phyloP scores from a whole-genome alignment of 345 rosid species.

The Citrus maxima region DNA sequence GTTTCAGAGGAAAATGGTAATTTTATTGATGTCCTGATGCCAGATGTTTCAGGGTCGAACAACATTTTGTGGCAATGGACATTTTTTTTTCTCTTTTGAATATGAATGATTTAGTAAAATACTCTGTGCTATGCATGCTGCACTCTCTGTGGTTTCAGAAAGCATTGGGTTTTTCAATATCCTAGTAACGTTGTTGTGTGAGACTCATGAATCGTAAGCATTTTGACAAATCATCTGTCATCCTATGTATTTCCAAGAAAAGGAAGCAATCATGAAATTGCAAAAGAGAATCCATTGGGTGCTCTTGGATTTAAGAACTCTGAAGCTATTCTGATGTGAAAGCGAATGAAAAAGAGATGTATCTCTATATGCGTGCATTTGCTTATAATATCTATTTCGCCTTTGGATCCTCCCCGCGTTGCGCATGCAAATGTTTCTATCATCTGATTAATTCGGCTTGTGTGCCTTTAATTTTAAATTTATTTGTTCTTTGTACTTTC shows the following conservation, averaged over 20 bases:
- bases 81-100: not conserved
- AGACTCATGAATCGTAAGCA: not conserved
- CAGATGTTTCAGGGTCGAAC: not conserved
- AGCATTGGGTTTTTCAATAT: not conserved
- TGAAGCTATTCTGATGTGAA: not conserved
- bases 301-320: not conserved
- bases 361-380: not conserved
- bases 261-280: not conserved
- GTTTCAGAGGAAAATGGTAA: not conserved
- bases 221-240: not conserved
- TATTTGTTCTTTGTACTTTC: conserved; percentile 5
- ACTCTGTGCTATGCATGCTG: not conserved
- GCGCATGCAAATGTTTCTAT: not conserved
- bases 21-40: not conserved
- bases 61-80: not conserved
- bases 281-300: not conserved
- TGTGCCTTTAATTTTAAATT: not conserved
- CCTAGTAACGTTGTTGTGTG: not conserved
- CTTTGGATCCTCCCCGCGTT: not conserved
- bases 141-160: not conserved
- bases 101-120: not conserved
- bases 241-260: not conserved
- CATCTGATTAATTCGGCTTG: not conserved
- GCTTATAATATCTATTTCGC: not conserved
- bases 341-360: not conserved